Base-by-base conservation (phyloP, 805 yeast genomes). In the Danielia oregonensis region DNA sequence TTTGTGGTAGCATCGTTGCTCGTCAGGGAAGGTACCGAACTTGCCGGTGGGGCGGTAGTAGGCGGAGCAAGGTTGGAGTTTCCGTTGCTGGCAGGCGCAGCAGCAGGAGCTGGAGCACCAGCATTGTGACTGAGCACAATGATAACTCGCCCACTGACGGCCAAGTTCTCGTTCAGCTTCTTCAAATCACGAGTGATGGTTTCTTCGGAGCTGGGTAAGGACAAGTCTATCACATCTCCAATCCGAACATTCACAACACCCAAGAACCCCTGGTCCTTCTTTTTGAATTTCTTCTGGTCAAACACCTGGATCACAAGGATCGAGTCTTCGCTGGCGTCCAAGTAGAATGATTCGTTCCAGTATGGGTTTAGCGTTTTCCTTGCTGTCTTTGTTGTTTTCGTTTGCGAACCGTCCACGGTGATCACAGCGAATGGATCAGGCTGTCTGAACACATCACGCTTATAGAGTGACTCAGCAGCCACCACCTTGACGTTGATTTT, bases 361-460 rank as follows among this genome's bases (percentile, higher is more conserved):
- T 89, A 93, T 8, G 99, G 99, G 54, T 93, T 87, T 49, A 91
- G 68, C 2, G 97, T 93, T 63, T 86, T 88, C 54, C 87, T 86
- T 19, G 94, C 93, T 23, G 95, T 93, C 32, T 87, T 79, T 2
- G 99, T 93, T 13, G 96, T 84, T 55, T 87, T 87, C 2, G 97
- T 93, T 57, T 93, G 98, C 14, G 86, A 80, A 4, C 97, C 97
- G 60, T 93, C 98, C n/a, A 93, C 89, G 9, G 97, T 91, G 43
- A 93, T 69, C 23, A 93, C 97, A 2, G 97, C 96, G 65, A 93
- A 93, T 8, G 99, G 98, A 61, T 93, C 98, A 2, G 99, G 98
- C 43, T 89, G 85, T 37, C 95, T 79, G 58, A 89, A 86, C 16
- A 93, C 89, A 60, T 93, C 99, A 44, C 99, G 75, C 63, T 93